These are phyloP conservation scores for Paracamarosporium sp. DNA, from an alignment of 2,329 filamentous ascomycete species.

Conservation along the genomic window DNA sequence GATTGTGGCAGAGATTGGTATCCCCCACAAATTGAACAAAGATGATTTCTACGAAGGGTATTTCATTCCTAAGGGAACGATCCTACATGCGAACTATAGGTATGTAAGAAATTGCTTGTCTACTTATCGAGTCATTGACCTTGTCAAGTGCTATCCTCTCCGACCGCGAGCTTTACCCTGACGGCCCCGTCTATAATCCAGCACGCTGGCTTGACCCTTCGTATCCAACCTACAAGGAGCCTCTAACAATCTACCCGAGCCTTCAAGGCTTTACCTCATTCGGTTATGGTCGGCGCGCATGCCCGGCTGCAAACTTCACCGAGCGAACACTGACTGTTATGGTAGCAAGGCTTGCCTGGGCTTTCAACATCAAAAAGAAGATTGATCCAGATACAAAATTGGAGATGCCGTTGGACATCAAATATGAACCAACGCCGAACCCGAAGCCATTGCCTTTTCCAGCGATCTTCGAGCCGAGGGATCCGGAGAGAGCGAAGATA, in stretches of 20 bases:
- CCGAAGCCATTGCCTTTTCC: background rate
- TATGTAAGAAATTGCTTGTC: background rate
- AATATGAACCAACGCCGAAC: background rate
- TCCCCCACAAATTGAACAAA: background rate
- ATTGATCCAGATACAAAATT: background rate
- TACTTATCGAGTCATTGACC: background rate
- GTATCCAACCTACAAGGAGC: conserved; percentile 19
- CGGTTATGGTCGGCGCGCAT: conserved; percentile 20
- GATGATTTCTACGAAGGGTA: background rate
- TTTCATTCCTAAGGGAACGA: background rate
- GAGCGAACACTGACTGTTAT: conserved; percentile 18
- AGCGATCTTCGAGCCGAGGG: background rate
- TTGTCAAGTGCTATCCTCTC: background rate
- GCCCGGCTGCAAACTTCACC: conserved; percentile 19
- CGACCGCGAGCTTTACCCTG: background rate
- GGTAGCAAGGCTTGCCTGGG: conserved; percentile 20
- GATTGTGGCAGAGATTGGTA: conserved; percentile 51
- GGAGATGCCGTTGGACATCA: background rate
- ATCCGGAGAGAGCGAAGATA: background rate
- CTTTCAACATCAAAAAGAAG: conserved; percentile 13
- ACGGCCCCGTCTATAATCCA: background rate
- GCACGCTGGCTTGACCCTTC: conserved; percentile 56
- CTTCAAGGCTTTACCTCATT: conserved; percentile 17
- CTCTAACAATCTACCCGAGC: conserved; percentile 16
- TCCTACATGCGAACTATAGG: background rate